A percentile compares a stretch with the other conserved stretches of the same genome.
Conservation (phyloP, 1,139 yeast genomes). For the Taphrina communis region DNA sequence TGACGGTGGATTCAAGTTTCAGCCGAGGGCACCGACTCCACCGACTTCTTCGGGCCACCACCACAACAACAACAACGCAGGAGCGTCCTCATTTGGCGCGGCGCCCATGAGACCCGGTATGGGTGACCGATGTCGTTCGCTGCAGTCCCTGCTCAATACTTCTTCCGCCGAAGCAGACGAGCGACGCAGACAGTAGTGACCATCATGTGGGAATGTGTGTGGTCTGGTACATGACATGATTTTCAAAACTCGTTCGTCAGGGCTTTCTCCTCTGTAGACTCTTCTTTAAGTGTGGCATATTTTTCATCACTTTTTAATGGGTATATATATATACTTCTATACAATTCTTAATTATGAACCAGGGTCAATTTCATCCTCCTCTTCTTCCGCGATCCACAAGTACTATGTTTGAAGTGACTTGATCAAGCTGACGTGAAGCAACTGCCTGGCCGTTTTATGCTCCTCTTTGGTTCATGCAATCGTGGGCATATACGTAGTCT, state of each 20-base stretch:
- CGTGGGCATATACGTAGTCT: too few species aligned
- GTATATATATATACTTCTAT: background rate
- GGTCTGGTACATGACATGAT: too few species aligned
- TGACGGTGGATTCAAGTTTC: background rate
- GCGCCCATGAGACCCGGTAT: conserved; percentile 16
- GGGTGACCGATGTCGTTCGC: conserved; percentile 27
- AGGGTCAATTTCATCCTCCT: too few species aligned
- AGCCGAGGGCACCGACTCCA: background rate
- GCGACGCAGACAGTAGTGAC: background rate
- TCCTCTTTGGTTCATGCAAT: too few species aligned
- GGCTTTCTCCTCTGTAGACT: background rate
- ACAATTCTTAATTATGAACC: too few species aligned
- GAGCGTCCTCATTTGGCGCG: background rate
- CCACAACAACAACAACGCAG: background rate
- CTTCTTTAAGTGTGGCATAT: background rate
- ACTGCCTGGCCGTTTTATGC: too few species aligned
- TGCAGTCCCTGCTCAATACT: conserved; percentile 32
- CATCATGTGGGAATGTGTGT: too few species aligned
- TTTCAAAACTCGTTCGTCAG: too few species aligned
- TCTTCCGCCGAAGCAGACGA: background rate
- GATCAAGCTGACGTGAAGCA: too few species aligned
- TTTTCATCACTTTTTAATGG: background rate
- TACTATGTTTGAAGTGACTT: too few species aligned
- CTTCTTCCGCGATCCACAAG: too few species aligned
- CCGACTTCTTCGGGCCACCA: background rate